Conservation (phyloP, 352 stramenopile species). For the Thalassiosira mediterranea region DNA sequence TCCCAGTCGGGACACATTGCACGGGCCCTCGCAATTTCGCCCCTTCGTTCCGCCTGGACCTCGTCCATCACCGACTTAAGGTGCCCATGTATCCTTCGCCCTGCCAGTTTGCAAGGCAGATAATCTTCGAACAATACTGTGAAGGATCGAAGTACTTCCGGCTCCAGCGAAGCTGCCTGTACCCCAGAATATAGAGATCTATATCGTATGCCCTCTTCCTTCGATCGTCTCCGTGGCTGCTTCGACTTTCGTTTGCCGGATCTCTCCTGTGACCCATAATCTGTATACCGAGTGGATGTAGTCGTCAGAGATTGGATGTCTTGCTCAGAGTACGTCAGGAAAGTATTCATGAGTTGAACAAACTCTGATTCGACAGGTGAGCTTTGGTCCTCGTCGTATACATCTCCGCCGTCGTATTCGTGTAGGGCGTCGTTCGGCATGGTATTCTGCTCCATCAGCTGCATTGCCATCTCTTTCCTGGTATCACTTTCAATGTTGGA, state of each 20-base stretch:
- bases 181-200: constrained; percentile 61
- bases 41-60: constrained; percentile 28
- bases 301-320: constrained; percentile 52
- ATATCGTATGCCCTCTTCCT: constrained; percentile 48
- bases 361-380: constrained; percentile 48
- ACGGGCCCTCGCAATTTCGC: constrained; percentile 44
- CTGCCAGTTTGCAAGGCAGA: constrained; percentile 61
- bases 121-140: constrained; percentile 78
- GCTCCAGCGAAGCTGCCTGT: constrained; percentile 43
- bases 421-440: constrained; percentile 13
- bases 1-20: constrained; percentile 37
- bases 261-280: constrained; percentile 10
- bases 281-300: constrained; percentile 35
- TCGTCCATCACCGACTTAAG: constrained; percentile 57
- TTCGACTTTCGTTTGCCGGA: not conserved
- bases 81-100: constrained; percentile 59
- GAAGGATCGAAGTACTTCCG: constrained; percentile 64
- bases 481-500: not conserved
- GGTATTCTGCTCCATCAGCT: constrained; percentile 38
- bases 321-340: constrained; percentile 39
- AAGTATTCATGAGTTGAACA: constrained; percentile 24
- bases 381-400: constrained; percentile 35
- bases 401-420: not conserved
- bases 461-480: constrained; percentile 27
- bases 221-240: constrained; percentile 13